Base-by-base conservation (phyloP, 2,329 filamentous ascomycete genomes). In the Dryadomyces sulphureus region DNA sequence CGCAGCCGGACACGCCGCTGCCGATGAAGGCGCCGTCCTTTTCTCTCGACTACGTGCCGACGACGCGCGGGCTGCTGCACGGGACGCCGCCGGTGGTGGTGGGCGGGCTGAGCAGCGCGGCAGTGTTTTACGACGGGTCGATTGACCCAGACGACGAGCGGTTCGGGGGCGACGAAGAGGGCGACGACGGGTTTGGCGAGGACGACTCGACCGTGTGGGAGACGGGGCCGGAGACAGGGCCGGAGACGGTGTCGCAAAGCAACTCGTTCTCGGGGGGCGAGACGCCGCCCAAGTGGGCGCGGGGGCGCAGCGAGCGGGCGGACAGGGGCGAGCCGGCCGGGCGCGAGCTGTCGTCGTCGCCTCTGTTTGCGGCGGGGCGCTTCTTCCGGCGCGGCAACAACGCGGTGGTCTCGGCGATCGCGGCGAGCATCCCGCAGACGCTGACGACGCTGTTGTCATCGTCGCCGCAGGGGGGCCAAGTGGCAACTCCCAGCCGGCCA, bases 21-120 rank as follows among this genome's bases (percentile, higher is more conserved):
- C 70, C 76, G 3, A 70, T 80, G 65, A 81, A 81, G 57, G 76
- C 75, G 0, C 77, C 75, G 0, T 75, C 77, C 0, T 82, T 81
- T 54, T 81, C 78, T 0, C 62, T 82, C 2, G 76, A 81, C 48
- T 82, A 82, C 54, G 80, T 80, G 50, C 77, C 78, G 1, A 73
- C 69, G 1, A 70, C 20, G 14, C 50, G 50, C 6, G 46, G 47
- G 1, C 24, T 45, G 20, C 7, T 40, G 12, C 38, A 34, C 27
- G 38, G 24, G 1, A 17, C 34, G 7, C 45, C 50, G 35, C 45
- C 27, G 41, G 1, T 21, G n/a, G 14, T 16, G 39, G 9, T 32
- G 11, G 27, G 27, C 27, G 27, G 27, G 4, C 27, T 32, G 9
- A 32, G 27, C 27, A 32, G 27, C 5, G 32, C 47, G 2, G 51